phyloP scores from a whole-genome alignment of 768 basidiomycete species.

The Trametopsis cervina region DNA sequence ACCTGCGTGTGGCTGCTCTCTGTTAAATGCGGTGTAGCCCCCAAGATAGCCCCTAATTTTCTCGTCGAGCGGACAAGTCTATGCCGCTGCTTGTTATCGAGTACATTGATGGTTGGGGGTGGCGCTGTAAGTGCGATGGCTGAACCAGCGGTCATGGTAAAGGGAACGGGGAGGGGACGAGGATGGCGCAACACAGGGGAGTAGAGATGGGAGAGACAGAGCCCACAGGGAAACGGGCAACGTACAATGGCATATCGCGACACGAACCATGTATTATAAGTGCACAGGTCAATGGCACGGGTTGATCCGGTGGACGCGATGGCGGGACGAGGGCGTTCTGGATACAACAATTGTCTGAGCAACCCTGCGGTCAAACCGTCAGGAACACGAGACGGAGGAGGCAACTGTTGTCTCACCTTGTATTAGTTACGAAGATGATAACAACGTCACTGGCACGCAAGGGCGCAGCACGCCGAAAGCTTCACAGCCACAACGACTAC shows the following conservation, averaged over 20 bases:
- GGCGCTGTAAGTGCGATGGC: too few relatives aligned
- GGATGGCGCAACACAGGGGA: not conserved
- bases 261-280: not conserved
- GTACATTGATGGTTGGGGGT: constrained; percentile 6
- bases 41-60: constrained; percentile 11
- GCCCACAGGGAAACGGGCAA: not conserved
- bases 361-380: not conserved
- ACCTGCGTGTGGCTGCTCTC: constrained; percentile 1
- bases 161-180: too few relatives aligned
- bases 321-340: not conserved
- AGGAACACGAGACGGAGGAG: not conserved
- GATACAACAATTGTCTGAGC: not conserved
- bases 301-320: too few relatives aligned
- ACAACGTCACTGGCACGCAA: too few relatives aligned
- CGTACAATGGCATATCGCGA: not conserved
- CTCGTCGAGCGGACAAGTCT: constrained; percentile 12
- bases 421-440: not conserved
- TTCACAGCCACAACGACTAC: too few relatives aligned
- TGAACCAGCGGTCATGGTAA: too few relatives aligned
- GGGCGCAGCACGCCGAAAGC: too few relatives aligned
- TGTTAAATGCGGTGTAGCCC: constrained; percentile 7
- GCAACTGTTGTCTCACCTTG: not conserved
- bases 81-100: constrained; percentile 9
- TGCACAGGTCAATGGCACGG: not conserved
- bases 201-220: not conserved